These are phyloP conservation scores for Mycogone perniciosa DNA, from an alignment of 2,329 filamentous ascomycete species.

Conservation along the genomic window DNA sequence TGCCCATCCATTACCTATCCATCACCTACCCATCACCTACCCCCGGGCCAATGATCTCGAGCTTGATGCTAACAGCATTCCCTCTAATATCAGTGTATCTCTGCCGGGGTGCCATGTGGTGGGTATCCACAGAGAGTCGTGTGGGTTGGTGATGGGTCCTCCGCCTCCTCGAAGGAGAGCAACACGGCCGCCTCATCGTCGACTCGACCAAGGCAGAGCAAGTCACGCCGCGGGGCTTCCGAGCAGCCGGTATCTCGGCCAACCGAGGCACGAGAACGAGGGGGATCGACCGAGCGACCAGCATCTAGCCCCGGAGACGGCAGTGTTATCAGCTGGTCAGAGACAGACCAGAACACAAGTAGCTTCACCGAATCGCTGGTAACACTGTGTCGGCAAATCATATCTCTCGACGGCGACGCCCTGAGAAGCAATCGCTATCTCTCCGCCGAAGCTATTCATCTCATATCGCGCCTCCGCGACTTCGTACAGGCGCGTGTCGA, in stretches of 20 bases:
- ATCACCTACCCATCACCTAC: too few relatives aligned
- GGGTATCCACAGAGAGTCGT: constrained; percentile 28
- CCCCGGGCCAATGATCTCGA: background rate
- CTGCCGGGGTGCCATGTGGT: constrained; percentile 24
- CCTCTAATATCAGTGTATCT: constrained; percentile 17
- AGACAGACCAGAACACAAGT: constrained; percentile 13
- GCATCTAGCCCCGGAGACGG: constrained; percentile 2
- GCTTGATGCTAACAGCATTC: background rate
- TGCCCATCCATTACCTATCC: background rate
- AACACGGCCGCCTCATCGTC: background rate
- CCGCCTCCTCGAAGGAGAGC: background rate
- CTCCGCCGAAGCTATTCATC: constrained; percentile 17
- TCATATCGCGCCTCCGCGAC: constrained; percentile 21
- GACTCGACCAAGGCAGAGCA: background rate
- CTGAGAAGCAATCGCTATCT: constrained; percentile 8
- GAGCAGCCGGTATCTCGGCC: constrained; percentile 3
- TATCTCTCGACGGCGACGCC: constrained; percentile 12
- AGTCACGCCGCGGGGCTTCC: background rate
- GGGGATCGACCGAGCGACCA: constrained; percentile 5
- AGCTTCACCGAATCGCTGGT: constrained; percentile 19
- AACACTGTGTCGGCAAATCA: constrained; percentile 21
- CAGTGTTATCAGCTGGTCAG: constrained; percentile 4
- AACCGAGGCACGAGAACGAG: background rate
- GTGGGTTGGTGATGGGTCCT: constrained; percentile 19
- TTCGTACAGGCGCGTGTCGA: constrained; percentile 22